Evolutionary conservation across 2,329 filamentous ascomycete species (phyloP), one percentile per base, ranked within the genome.

Genomic region (Hypoxylon sp.): DNA sequence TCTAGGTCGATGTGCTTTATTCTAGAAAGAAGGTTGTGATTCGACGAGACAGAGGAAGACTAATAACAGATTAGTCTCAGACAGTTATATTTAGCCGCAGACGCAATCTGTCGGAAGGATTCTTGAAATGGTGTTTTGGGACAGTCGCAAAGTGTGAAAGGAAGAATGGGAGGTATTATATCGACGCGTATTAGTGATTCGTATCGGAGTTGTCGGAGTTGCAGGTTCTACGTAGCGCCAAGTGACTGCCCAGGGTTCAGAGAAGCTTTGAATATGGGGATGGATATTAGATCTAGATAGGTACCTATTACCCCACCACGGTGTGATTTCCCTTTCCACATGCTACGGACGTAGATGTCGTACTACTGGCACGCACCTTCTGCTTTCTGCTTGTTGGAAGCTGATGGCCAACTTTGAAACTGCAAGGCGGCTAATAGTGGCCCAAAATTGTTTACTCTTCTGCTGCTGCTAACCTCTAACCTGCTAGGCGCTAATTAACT

Each of bases 1-100:
- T 34, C 34, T 7, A 25, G 19, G 19, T 28, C n/a, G 21, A 21
- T 13, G 23, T 11, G 3, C 23, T 30, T 14, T 30, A 14, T 11
- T 10, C 2, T 14, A 17, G 13, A 14, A 21, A 21, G 14, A 9
- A 9, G 48, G 14, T 48, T 14, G 23, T 48, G 53, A 36, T 57
- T 48, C 17, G 41, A 57, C 6, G 10, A 34, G 30, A 48, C 32
- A 21, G 41, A 23, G 28, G 41, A 49, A 58, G 36, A 38, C 2
- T 30, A 19, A 32, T 38, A 32, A 58, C 43, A 45, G 43, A 38
- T 19, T 34, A 25, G 43, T 58, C 23, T 58, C 43, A 23, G 45
- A 5, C 14, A 28, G 43, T 38, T 49, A 49, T 38, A 58, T 49
- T 58, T 48, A 58, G 55, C 38, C 21, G 14, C n/a, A 38, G 28